Percentiles rank a stretch among this genome's conserved stretches.
phyloP scores from a whole-genome alignment of 1,139 yeast genomes.

The Tardiomyces blankii region DNA sequence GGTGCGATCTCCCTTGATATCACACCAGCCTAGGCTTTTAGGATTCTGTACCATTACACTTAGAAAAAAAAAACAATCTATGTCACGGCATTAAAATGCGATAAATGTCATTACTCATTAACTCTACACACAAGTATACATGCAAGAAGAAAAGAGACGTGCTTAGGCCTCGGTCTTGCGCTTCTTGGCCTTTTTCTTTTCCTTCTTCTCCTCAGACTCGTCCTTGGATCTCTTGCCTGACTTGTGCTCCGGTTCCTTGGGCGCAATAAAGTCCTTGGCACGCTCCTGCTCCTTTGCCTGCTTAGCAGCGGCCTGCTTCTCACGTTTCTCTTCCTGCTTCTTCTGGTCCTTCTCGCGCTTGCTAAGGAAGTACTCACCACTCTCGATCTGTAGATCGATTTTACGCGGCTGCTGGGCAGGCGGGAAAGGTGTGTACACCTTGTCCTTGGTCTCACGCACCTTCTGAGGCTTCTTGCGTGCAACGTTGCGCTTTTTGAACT shows the following conservation, averaged over 20 bases:
- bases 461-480: slow-evolving; percentile 83
- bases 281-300: slow-evolving; percentile 59
- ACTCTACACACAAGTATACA: no score
- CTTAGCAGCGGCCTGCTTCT: slow-evolving; percentile 62
- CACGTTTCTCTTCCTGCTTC: slow-evolving; percentile 67
- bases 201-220: slow-evolving; percentile 3
- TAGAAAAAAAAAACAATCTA: neutral
- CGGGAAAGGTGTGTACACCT: slow-evolving; percentile 94
- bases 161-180: no score
- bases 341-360: slow-evolving; percentile 68
- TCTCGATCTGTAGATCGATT: slow-evolving; percentile 93
- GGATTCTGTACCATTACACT: neutral
- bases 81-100: neutral
- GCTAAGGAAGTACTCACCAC: slow-evolving; percentile 95
- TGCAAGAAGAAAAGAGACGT: neutral
- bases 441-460: slow-evolving; percentile 51
- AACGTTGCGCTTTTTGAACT: slow-evolving; percentile 92
- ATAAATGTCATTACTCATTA: no score
- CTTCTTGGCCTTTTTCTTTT: slow-evolving; percentile 4
- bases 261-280: slow-evolving; percentile 73
- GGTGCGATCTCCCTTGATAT: slow-evolving; percentile 19
- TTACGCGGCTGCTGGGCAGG: slow-evolving; percentile 96
- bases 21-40: no score
- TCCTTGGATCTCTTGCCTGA: neutral
- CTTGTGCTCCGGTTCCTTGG: slow-evolving; percentile 53